These are phyloP conservation scores for Diplosphaera chodatii DNA, from an alignment of 139 green algal species.

Conservation along the genomic window DNA sequence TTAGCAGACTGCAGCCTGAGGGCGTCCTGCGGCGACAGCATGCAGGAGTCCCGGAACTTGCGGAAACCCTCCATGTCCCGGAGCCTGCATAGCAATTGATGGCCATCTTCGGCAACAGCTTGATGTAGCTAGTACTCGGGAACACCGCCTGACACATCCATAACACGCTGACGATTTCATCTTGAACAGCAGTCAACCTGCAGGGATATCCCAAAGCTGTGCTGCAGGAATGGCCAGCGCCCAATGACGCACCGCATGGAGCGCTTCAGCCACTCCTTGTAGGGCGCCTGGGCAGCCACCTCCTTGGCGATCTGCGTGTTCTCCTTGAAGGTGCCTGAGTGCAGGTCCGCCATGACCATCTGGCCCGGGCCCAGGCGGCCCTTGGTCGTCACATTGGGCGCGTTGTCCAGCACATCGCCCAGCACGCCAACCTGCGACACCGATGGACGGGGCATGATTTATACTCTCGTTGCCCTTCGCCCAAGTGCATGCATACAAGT, in stretches of 20 bases:
- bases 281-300: slow-evolving; percentile 67
- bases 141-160: no score
- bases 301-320: slow-evolving; percentile 76
- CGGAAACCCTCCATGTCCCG: slow-evolving; percentile 36
- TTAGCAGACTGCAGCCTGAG: slow-evolving; percentile 24
- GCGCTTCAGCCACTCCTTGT: slow-evolving; percentile 77
- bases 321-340: slow-evolving; percentile 76
- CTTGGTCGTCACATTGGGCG: slow-evolving; percentile 80
- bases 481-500: no score
- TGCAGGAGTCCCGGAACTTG: slow-evolving; percentile 4
- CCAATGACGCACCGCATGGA: slow-evolving; percentile 1
- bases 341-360: slow-evolving; percentile 90
- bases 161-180: no score
- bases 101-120: no score
- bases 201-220: no score
- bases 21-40: slow-evolving; percentile 19
- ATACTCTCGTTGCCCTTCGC: no score
- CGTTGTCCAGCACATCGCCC: slow-evolving; percentile 81
- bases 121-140: no score
- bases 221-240: no score
- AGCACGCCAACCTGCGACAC: slow-evolving; percentile 76
- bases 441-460: no score
- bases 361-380: slow-evolving; percentile 93
- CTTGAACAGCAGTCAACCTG: no score
- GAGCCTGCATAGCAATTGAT: no score